These are phyloP conservation scores for Borealophlyctis nickersoniae DNA, from an alignment of 192 early-diverging fungal genomes.

Conservation along the genomic window DNA sequence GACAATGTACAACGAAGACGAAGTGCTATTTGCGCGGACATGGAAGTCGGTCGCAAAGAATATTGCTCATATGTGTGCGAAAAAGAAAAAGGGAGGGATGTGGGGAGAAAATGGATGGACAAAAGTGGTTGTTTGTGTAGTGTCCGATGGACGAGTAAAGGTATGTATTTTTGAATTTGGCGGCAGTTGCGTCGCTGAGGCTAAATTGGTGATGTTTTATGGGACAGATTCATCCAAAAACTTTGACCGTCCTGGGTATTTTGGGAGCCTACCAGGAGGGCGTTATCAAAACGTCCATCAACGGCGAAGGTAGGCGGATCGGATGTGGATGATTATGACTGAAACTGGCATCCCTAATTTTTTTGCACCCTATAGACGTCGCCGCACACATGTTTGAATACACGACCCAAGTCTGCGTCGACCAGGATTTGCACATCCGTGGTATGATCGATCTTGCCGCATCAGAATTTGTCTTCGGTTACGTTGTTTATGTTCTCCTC, in stretches of 20 bases:
- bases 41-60: conserved; percentile 86
- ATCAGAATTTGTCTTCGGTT: too few relatives aligned
- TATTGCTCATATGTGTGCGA: conserved; percentile 78
- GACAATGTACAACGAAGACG: conserved; percentile 84
- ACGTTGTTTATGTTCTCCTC: too few relatives aligned
- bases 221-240: conserved; percentile 65
- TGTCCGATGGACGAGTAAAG: conserved; percentile 42
- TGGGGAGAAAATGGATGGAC: conserved; percentile 64
- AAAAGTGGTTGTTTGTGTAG: conserved; percentile 50
- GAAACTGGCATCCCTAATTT: neutral
- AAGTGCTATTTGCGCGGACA: conserved; percentile 80
- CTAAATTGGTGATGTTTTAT: neutral
- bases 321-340: neutral
- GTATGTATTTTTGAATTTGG: neutral
- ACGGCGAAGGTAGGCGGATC: conserved; percentile 46
- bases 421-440: conserved; percentile 68
- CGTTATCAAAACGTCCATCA: conserved; percentile 48
- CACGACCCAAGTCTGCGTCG: conserved; percentile 74
- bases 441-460: conserved; percentile 40
- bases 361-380: conserved; percentile 47
- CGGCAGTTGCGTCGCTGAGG: neutral
- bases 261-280: conserved; percentile 51
- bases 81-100: conserved; percentile 50
- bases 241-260: conserved; percentile 64
- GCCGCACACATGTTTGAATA: conserved; percentile 71